phyloP scores from a whole-genome alignment of 768 basidiomycete genomes.

The Nevesoporus exiguus region DNA sequence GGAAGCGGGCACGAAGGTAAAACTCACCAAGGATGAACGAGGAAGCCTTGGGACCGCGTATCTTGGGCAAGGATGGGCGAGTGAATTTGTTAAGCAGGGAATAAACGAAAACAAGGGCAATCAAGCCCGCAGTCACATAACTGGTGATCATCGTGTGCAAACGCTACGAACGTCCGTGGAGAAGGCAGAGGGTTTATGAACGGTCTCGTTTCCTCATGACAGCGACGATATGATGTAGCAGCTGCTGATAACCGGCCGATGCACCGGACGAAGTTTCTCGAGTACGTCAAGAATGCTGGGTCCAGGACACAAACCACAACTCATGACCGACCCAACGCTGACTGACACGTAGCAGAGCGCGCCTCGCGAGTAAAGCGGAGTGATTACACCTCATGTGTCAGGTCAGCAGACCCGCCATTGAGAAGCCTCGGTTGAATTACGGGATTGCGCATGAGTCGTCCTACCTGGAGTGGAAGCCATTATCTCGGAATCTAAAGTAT shows the following conservation, averaged over 20 bases:
- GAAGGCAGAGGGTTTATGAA: background rate
- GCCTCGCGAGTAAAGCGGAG: background rate
- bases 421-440: background rate
- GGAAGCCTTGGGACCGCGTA: conserved; percentile 17
- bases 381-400: background rate
- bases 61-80: conserved; percentile 10
- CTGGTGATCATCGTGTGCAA: conserved; percentile 8
- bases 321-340: background rate
- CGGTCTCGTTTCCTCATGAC: background rate
- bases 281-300: background rate
- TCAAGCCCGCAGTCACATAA: background rate
- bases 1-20: background rate
- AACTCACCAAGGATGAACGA: conserved; percentile 17
- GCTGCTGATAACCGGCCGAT: background rate
- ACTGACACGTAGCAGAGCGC: background rate
- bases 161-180: background rate
- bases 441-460: background rate
- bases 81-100: background rate
- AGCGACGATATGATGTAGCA: background rate
- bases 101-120: conserved; percentile 7
- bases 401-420: background rate
- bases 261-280: background rate
- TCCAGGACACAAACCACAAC: background rate
- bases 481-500: background rate
- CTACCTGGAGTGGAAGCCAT: background rate